phyloP scores from a whole-genome alignment of 2,329 filamentous ascomycete species.

The Diaporthe citriasiana region DNA sequence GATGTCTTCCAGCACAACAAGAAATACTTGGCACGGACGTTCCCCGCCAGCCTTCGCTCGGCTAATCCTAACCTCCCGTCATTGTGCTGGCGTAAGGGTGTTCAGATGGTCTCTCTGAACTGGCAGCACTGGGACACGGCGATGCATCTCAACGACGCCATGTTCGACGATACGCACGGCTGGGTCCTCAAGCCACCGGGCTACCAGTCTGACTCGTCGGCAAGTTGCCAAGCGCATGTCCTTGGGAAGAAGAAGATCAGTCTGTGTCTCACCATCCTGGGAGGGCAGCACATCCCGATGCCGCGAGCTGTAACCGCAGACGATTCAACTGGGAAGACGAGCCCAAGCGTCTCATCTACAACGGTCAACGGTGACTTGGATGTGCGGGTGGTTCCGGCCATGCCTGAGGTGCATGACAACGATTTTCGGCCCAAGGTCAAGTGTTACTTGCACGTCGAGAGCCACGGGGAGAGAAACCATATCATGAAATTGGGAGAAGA shows the following conservation, averaged over 20 bases:
- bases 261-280: constrained; percentile 79
- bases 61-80: constrained; percentile 90
- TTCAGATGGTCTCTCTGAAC: constrained; percentile 99
- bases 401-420: constrained; percentile 62
- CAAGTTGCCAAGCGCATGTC: constrained; percentile 59
- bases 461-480: constrained; percentile 54
- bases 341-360: constrained; percentile 49
- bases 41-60: constrained; percentile 76
- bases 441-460: constrained; percentile 85
- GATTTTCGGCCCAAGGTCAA: constrained; percentile 81
- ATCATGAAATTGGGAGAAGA: constrained; percentile 49
- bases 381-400: constrained; percentile 46
- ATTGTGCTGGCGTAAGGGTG: constrained; percentile 90
- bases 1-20: constrained; percentile 91
- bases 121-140: constrained; percentile 96
- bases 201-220: constrained; percentile 67
- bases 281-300: constrained; percentile 78
- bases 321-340: constrained; percentile 46
- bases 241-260: constrained; percentile 70
- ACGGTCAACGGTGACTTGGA: constrained; percentile 47
- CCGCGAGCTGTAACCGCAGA: constrained; percentile 59
- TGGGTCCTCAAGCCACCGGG: constrained; percentile 88
- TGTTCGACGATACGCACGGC: constrained; percentile 89
- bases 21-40: constrained; percentile 89
- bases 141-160: constrained; percentile 97